These are phyloP conservation scores for Pythium volutum DNA, from an alignment of 352 stramenopile species.

Conservation along the genomic window DNA sequence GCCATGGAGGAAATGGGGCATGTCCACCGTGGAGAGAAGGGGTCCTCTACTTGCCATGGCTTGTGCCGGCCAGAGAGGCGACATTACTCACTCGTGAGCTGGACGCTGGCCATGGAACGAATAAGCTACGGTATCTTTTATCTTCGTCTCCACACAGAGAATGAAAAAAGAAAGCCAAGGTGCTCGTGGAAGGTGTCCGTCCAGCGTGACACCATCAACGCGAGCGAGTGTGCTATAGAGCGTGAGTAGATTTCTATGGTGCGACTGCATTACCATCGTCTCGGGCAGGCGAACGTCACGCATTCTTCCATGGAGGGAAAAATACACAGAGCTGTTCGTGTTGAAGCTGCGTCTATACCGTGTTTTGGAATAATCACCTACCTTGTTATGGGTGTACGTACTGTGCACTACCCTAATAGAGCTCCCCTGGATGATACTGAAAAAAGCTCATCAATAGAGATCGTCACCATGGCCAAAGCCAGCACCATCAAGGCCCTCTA, in stretches of 20 bases:
- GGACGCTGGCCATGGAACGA: too few relatives aligned
- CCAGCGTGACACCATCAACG: background rate
- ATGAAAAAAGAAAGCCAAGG: too few relatives aligned
- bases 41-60: too few relatives aligned
- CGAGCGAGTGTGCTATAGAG: background rate
- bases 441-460: background rate
- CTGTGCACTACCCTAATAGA: slow-evolving; percentile 1
- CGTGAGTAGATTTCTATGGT: background rate
- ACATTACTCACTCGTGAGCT: too few relatives aligned
- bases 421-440: background rate
- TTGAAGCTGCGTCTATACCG: background rate
- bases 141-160: too few relatives aligned
- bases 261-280: background rate
- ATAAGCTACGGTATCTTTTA: too few relatives aligned
- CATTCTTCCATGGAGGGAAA: slow-evolving; percentile 4
- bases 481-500: slow-evolving; percentile 57
- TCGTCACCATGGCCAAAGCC: slow-evolving; percentile 32
- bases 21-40: too few relatives aligned
- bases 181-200: too few relatives aligned
- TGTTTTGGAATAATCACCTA: background rate
- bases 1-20: too few relatives aligned
- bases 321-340: background rate
- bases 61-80: too few relatives aligned
- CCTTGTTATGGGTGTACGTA: background rate
- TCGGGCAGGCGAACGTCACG: background rate